Evolutionary conservation across 1,284 basidiomycete genomes (phyloP).

Genomic region (Anthracocystis panici-leucophaei): DNA sequence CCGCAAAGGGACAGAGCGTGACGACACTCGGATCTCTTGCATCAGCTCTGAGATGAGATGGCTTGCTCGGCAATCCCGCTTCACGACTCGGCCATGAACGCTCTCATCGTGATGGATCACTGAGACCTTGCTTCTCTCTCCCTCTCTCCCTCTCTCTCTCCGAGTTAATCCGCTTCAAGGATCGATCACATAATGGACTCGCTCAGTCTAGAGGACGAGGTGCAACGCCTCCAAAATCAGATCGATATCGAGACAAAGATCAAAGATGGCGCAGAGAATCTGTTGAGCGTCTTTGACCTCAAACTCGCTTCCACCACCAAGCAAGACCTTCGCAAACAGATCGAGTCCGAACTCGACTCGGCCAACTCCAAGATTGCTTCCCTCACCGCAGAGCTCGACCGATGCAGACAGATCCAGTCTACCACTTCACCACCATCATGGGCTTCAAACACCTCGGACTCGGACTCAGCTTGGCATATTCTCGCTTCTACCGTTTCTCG

Average conservation of each 20-base stretch:
- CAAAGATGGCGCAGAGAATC: conserved; percentile 85
- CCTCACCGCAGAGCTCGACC: conserved; percentile 77
- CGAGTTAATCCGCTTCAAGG: too few species aligned
- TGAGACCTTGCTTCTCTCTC: not conserved
- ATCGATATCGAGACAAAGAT: conserved; percentile 81
- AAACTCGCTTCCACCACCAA: conserved; percentile 67
- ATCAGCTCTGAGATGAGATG: not conserved
- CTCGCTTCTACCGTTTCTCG: conserved; percentile 32
- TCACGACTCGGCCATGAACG: conserved; percentile 1
- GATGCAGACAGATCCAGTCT: conserved; percentile 47
- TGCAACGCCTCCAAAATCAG: conserved; percentile 77
- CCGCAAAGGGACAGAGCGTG: not conserved
- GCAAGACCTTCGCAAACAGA: conserved; percentile 78
- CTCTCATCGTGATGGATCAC: not conserved
- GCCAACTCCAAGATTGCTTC: conserved; percentile 79
- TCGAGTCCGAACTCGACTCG: conserved; percentile 80
- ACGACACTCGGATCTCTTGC: conserved; percentile 5
- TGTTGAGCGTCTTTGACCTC: conserved; percentile 76
- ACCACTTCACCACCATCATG: conserved; percentile 24
- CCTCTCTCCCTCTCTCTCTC: not conserved
- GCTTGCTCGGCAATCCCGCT: not conserved
- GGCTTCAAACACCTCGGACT: conserved; percentile 16
- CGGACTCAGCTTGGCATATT: conserved; percentile 27
- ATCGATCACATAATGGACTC: conserved; percentile 15
- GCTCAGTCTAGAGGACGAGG: conserved; percentile 70